Evolutionary conservation across 495 filamentous ascomycete species (phyloP).

Genomic region (Lasiosphaeria hispida): DNA sequence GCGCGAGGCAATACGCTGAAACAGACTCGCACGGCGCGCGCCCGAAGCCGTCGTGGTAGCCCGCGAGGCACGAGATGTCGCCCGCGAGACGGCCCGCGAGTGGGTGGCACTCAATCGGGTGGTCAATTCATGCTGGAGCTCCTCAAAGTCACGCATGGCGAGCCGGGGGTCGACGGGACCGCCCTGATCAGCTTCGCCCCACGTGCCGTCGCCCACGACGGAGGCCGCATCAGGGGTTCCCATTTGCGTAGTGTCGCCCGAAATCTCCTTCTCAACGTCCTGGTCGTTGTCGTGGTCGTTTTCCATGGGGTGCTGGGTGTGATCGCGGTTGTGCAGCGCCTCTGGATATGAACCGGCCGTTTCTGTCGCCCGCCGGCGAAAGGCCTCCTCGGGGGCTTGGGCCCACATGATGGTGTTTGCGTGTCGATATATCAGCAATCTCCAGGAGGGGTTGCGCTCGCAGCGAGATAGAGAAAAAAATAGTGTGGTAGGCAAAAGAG

Average conservation of each 20-base stretch:
- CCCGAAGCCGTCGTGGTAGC: slow-evolving; percentile 15
- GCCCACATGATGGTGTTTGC: slow-evolving; percentile 11
- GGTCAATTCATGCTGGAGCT: slow-evolving; percentile 63
- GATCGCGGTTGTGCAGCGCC: slow-evolving; percentile 26
- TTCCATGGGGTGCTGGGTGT: neutral
- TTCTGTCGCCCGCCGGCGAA: slow-evolving; percentile 22
- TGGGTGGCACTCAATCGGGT: slow-evolving; percentile 28
- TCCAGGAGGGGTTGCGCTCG: neutral
- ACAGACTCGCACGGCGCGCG: slow-evolving; percentile 15
- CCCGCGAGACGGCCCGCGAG: slow-evolving; percentile 8
- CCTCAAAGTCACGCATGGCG: slow-evolving; percentile 71
- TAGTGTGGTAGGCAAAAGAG: neutral
- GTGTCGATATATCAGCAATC: neutral
- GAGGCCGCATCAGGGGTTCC: slow-evolving; percentile 14
- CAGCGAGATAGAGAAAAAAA: neutral
- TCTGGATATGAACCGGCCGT: slow-evolving; percentile 10
- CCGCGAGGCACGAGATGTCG: neutral
- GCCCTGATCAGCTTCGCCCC: slow-evolving; percentile 71
- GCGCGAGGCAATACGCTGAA: slow-evolving; percentile 22
- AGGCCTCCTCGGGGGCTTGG: slow-evolving; percentile 18
- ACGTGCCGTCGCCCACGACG: slow-evolving; percentile 53
- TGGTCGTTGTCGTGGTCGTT: slow-evolving; percentile 2
- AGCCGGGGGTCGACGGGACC: slow-evolving; percentile 58
- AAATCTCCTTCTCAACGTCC: neutral
- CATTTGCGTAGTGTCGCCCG: slow-evolving; percentile 16